A percentile compares a stretch with the other conserved stretches of the same genome.
Evolutionary conservation across 139 green algal species (phyloP).

Genomic region (Chlorella sorokiniana): DNA sequence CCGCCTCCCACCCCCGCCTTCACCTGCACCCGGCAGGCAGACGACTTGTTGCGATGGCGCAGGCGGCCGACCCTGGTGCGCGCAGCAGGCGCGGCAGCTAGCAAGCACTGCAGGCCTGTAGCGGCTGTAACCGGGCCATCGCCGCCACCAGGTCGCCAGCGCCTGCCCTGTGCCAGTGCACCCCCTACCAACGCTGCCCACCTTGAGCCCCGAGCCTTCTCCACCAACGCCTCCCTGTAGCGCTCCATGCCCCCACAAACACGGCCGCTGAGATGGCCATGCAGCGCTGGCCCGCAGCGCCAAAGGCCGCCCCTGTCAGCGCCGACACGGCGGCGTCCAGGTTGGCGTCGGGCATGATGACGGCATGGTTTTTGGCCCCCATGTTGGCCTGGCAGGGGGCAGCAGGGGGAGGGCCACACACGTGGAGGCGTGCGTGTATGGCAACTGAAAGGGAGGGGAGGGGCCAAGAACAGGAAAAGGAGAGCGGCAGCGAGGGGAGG

Average conservation of each 20-base stretch:
- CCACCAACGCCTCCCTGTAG: conserved; percentile 65
- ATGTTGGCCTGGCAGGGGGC: conserved; percentile 78
- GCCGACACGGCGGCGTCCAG: conserved; percentile 76
- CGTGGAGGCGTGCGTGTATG: neutral
- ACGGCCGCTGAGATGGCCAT: conserved; percentile 95
- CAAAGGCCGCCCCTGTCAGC: conserved; percentile 88
- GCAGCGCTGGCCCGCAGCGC: conserved; percentile 95
- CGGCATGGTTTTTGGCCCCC: conserved; percentile 97
- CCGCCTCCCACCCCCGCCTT: conserved; percentile 75
- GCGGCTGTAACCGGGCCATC: too few species aligned
- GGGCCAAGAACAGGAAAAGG: neutral
- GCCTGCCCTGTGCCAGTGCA: neutral
- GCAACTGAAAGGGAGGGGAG: neutral
- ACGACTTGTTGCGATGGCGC: too few species aligned
- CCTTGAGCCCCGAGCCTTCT: conserved; percentile 76
- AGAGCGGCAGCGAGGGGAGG: neutral
- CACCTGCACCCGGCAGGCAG: conserved; percentile 52
- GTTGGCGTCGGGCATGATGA: conserved; percentile 95
- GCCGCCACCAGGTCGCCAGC: neutral
- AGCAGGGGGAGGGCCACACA: neutral
- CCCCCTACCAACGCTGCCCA: neutral
- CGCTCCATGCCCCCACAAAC: conserved; percentile 83
- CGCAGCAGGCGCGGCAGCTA: too few species aligned
- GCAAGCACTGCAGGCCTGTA: too few species aligned
- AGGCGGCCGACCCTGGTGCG: neutral